phyloP scores from a whole-genome alignment of 2,329 filamentous ascomycete genomes.

The Microdochium nivale region DNA sequence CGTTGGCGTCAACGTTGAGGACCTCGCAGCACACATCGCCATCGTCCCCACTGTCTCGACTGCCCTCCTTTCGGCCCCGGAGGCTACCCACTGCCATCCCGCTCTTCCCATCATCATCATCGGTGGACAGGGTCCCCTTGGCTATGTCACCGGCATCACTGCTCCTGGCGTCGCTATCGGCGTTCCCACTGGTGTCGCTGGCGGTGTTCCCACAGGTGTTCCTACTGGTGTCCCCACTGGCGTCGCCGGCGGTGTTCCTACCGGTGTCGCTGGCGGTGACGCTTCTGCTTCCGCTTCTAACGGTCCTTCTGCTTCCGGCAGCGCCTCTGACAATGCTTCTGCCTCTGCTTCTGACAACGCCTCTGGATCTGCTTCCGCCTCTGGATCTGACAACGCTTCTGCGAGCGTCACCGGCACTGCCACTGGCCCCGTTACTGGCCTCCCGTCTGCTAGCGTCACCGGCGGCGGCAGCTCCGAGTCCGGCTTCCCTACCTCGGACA shows the following conservation, averaged over 20 bases:
- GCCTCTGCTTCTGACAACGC: background rate
- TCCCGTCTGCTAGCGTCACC: background rate
- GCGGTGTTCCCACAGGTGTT: slow-evolving; percentile 2
- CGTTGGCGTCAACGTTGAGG: slow-evolving; percentile 21
- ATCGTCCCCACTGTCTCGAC: slow-evolving; percentile 31
- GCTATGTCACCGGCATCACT: no score
- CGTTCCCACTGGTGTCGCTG: no score
- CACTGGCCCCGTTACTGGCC: background rate
- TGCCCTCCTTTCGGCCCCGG: slow-evolving; percentile 26
- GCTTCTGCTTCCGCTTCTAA: background rate
- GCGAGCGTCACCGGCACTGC: slow-evolving; percentile 1
- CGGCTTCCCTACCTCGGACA: background rate
- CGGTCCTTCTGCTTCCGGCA: background rate
- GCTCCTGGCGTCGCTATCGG: no score
- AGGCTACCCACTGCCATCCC: slow-evolving; percentile 23
- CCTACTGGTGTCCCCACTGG: slow-evolving; percentile 4
- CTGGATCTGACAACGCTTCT: background rate
- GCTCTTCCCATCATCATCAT: slow-evolving; percentile 3
- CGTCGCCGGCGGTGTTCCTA: background rate
- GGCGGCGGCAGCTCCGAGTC: background rate
- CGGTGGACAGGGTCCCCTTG: no score
- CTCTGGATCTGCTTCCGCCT: background rate
- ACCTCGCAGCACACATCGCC: slow-evolving; percentile 27
- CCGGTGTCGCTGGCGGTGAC: slow-evolving; percentile 1
- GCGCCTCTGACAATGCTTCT: background rate